phyloP scores from a whole-genome alignment of 495 filamentous ascomycete genomes.

The Trichoderma orchidacearum region DNA sequence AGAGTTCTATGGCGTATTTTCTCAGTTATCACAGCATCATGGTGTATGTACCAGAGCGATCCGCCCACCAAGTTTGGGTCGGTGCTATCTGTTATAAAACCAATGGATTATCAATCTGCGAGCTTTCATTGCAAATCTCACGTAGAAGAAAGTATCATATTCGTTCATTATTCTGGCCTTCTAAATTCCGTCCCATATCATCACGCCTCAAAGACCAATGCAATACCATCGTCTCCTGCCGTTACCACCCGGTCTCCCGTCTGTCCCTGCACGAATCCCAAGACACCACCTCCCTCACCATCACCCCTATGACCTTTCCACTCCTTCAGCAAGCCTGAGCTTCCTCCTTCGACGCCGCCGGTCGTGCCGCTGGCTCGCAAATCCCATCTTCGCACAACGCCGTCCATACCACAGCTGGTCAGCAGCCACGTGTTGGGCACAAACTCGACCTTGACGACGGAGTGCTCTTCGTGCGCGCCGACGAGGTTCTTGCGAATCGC shows the following conservation, averaged over 20 bases:
- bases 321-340: slow-evolving; percentile 55
- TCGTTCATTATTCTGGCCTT: too few relatives aligned
- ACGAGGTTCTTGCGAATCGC: slow-evolving; percentile 65
- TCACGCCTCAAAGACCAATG: slow-evolving; percentile 52
- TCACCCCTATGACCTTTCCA: slow-evolving; percentile 73
- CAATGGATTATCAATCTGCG: too few relatives aligned
- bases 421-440: slow-evolving; percentile 48
- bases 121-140: too few relatives aligned
- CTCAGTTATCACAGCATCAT: too few relatives aligned
- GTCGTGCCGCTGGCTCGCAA: slow-evolving; percentile 53
- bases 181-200: background rate
- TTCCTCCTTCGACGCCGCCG: slow-evolving; percentile 29
- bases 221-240: slow-evolving; percentile 74
- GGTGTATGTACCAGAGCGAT: too few relatives aligned
- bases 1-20: too few relatives aligned
- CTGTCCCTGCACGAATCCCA: slow-evolving; percentile 70
- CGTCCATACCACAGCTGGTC: slow-evolving; percentile 76
- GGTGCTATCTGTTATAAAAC: too few relatives aligned
- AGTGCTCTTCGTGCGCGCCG: slow-evolving; percentile 68
- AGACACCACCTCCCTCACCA: slow-evolving; percentile 72
- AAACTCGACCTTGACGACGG: slow-evolving; percentile 90
- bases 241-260: slow-evolving; percentile 65
- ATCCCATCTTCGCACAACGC: slow-evolving; percentile 79
- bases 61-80: too few relatives aligned
- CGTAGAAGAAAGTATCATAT: too few relatives aligned